These are phyloP conservation scores for Oryza coarctata DNA, from an alignment of 176 grass and related monocot species.

Conservation along the genomic window DNA sequence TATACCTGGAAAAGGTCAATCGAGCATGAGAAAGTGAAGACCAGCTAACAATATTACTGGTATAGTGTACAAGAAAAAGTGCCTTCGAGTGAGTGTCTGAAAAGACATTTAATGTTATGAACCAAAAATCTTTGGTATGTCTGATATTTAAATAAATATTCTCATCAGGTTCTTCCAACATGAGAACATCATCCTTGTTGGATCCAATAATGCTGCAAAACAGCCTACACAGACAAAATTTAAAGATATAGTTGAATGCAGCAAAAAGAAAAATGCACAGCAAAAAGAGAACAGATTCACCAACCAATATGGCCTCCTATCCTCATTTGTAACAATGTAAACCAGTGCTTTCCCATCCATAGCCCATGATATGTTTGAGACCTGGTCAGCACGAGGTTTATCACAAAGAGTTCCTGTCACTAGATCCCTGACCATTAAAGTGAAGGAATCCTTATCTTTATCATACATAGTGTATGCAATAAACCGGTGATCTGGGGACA, in stretches of 20 bases:
- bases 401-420: slow-evolving; percentile 66
- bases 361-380: slow-evolving; percentile 84
- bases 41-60: slow-evolving; percentile 4
- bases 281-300: slow-evolving; percentile 31
- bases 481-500: slow-evolving; percentile 80
- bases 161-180: slow-evolving; percentile 80
- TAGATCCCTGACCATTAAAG: slow-evolving; percentile 82
- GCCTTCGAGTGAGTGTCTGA: slow-evolving; percentile 89
- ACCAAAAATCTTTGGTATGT: slow-evolving; percentile 90
- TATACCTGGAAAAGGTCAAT: slow-evolving; percentile 69
- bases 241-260: slow-evolving; percentile 16
- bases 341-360: slow-evolving; percentile 85
- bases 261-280: background rate
- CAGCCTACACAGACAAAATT: slow-evolving; percentile 51
- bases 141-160: slow-evolving; percentile 87
- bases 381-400: slow-evolving; percentile 64
- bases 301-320: slow-evolving; percentile 79
- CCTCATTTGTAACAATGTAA: slow-evolving; percentile 80
- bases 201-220: slow-evolving; percentile 91
- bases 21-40: slow-evolving; percentile 19
- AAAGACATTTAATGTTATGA: slow-evolving; percentile 88
- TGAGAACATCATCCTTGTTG: slow-evolving; percentile 66
- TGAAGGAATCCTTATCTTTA: slow-evolving; percentile 90
- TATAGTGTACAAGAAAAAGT: slow-evolving; percentile 18
- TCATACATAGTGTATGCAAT: slow-evolving; percentile 97